Base-by-base conservation (phyloP, 2,329 filamentous ascomycete species). In the Penicillium sp. region DNA sequence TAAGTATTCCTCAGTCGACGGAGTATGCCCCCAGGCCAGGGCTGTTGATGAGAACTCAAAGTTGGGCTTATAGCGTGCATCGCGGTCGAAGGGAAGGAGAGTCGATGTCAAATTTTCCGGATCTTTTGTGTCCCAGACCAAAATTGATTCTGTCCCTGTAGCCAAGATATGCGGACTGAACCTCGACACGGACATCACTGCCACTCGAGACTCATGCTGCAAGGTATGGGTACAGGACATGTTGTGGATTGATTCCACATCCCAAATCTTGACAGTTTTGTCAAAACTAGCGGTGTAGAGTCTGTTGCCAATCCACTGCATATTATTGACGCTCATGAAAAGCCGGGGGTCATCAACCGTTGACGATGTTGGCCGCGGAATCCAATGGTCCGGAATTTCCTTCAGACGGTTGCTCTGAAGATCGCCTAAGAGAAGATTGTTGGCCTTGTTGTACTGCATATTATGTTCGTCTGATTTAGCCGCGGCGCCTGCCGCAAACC, bases 371-470 rank as follows among this genome's bases (percentile, higher is more conserved):
- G 76, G 70, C 4, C 81, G 76, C 19, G 70, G 63, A 3, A 79
- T 68, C 36, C 75, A 76, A 64, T 87, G 84, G 49, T 83, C 78
- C 1, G 81, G 77, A 0, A 87, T 67, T 60, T 86, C 84, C 51
- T 76, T 71, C 8, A 87, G 65, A 1, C 63, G 65, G 21, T 75
- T 77, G 1, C 64, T 62, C 1, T 66, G 60, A 3, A 78, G 60
- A 58, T 83, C 73, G 1, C 84, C 84, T 36, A 83, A 67, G 1
- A 87, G 65, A 1, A 87, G 71, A 61, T 87, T 87, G 57, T 84
- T 81, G 0, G 77, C 74, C 39, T 81, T 73, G 57, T 87, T 87
- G 65, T 87, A 87, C 40, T 84, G 79, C 78, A 84, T 82, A n/a
- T 79, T 82, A 45, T 79, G 72, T 3, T 75, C 68, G 61, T 86